Percentiles rank a stretch among this genome's conserved stretches.
phyloP scores from a whole-genome alignment of 2,329 filamentous ascomycete genomes.

The Epicoccum nigrum region DNA sequence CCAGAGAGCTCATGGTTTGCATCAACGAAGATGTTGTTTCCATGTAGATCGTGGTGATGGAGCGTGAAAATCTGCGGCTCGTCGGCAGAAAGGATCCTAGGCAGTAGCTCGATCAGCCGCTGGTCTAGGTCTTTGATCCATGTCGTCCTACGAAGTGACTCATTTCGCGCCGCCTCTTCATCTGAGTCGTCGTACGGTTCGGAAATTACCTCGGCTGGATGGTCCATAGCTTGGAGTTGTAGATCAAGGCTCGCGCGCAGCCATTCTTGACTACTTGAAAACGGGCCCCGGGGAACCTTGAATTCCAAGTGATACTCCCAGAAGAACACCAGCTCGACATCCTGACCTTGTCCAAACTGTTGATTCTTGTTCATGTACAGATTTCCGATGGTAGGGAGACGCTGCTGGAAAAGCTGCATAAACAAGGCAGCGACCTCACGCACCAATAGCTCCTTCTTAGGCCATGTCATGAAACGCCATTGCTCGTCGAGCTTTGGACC shows the following conservation, averaged over 20 bases:
- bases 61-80: slow-evolving; percentile 8
- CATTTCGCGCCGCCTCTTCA: neutral
- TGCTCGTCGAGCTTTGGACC: neutral
- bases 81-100: neutral
- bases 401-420: neutral
- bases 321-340: neutral
- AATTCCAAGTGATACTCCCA: neutral
- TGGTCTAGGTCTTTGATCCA: neutral
- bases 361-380: neutral
- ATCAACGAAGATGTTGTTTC: slow-evolving; percentile 19
- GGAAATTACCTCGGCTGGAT: neutral
- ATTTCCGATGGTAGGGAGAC: neutral
- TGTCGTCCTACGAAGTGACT: neutral
- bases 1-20: slow-evolving; percentile 7
- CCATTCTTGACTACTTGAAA: neutral
- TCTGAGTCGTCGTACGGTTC: neutral
- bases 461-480: slow-evolving; percentile 7
- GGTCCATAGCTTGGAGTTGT: neutral
- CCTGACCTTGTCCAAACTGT: neutral
- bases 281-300: neutral
- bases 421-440: slow-evolving; percentile 3
- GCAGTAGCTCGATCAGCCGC: neutral
- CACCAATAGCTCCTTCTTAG: slow-evolving; percentile 18
- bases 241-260: neutral
- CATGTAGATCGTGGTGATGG: slow-evolving; percentile 12